Evolutionary conservation across 371 early-diverging fungal genomes (phyloP).

Genomic region (Fennellomyces sp.): DNA sequence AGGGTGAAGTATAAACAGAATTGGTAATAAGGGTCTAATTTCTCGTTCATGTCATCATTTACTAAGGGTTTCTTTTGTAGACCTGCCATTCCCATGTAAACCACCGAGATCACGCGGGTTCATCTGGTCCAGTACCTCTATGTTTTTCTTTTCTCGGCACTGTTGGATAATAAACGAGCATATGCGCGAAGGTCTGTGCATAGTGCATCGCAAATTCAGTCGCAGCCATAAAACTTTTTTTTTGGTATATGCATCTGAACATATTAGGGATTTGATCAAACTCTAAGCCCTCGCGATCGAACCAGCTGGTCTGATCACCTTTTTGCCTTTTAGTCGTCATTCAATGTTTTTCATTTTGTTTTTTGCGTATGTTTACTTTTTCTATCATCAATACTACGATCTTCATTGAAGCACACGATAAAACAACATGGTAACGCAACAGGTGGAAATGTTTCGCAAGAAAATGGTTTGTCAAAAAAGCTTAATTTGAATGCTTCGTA

Average conservation of each 20-base stretch:
- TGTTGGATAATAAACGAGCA: background rate
- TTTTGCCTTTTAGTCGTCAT: too few species aligned
- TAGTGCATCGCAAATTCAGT: conserved; percentile 3
- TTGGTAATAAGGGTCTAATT: too few species aligned
- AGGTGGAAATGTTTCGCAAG: background rate
- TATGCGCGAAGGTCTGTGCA: conserved; percentile 5
- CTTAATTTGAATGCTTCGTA: background rate
- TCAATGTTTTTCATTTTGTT: background rate
- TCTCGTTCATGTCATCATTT: background rate
- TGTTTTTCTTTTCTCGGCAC: background rate
- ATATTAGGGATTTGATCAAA: too few species aligned
- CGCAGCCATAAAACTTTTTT: background rate
- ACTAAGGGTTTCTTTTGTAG: background rate
- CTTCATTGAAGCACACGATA: background rate
- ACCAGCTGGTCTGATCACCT: background rate
- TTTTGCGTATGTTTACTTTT: background rate
- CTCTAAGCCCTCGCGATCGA: too few species aligned
- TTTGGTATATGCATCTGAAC: too few species aligned
- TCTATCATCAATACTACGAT: too few species aligned
- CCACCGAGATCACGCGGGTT: background rate
- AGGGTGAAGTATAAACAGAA: too few species aligned
- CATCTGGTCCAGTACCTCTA: too few species aligned
- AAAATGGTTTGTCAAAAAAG: background rate
- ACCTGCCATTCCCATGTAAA: background rate
- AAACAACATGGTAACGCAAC: conserved; percentile 4